Evolutionary conservation across 2,329 filamentous ascomycete species (phyloP).

Genomic region (Talaromyces sp.): DNA sequence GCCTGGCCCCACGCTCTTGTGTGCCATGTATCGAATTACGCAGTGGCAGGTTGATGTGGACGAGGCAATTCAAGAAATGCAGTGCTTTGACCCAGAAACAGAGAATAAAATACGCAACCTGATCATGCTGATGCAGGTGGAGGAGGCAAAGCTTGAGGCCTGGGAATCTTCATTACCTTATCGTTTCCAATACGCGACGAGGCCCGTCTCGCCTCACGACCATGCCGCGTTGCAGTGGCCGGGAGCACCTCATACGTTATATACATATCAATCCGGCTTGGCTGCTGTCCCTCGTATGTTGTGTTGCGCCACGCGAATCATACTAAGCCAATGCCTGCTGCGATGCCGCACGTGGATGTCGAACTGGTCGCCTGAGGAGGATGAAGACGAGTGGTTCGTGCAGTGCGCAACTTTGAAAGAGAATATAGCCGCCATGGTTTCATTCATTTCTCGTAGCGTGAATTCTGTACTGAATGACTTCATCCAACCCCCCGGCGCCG

Average conservation of each 20-base stretch:
- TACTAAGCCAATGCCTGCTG: neutral
- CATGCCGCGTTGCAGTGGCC: neutral
- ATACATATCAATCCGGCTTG: neutral
- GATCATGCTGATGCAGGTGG: neutral
- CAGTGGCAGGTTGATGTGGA: conserved; percentile 1
- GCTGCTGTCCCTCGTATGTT: neutral
- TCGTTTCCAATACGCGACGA: neutral
- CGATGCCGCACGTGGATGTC: neutral
- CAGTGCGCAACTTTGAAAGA: neutral
- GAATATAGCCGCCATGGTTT: neutral
- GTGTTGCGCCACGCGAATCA: neutral
- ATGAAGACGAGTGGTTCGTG: neutral
- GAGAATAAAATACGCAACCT: neutral
- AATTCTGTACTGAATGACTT: neutral
- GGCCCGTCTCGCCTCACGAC: neutral
- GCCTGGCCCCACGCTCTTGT: neutral
- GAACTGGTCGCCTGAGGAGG: neutral
- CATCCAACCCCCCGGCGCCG: neutral
- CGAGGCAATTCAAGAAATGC: neutral
- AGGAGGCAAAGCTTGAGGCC: neutral
- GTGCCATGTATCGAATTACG: neutral
- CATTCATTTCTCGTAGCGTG: neutral
- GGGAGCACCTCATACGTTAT: neutral
- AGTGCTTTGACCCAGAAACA: neutral
- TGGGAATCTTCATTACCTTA: neutral